Conservation (phyloP, 345 rosid genomes). For the Populus nigra region DNA sequence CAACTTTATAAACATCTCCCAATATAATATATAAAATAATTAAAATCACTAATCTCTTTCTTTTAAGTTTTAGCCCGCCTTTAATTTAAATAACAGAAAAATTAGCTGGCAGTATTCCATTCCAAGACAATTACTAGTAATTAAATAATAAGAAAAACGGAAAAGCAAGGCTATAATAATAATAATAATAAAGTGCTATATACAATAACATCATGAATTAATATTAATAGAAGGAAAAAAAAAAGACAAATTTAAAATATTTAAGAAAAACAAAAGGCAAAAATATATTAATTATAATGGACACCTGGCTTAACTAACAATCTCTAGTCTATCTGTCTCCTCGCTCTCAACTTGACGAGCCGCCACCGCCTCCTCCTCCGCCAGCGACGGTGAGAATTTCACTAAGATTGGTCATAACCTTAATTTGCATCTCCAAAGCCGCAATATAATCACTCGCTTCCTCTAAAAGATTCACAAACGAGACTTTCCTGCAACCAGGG, state of each 20-base stretch:
- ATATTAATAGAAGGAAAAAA: not conserved
- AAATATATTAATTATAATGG: constrained; percentile 5
- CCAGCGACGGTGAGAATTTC: constrained; percentile 35
- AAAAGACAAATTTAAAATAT: constrained; percentile 12
- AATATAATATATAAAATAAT: not conserved
- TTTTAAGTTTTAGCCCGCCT: not conserved
- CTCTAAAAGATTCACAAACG: constrained; percentile 57
- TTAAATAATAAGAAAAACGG: not conserved
- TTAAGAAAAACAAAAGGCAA: not conserved
- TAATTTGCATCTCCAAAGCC: constrained; percentile 92
- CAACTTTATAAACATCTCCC: not conserved
- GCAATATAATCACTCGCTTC: constrained; percentile 85
- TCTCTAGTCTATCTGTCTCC: not conserved
- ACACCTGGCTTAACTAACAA: constrained; percentile 26
- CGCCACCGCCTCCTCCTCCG: not conserved
- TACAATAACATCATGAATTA: constrained; percentile 40
- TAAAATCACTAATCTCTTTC: not conserved
- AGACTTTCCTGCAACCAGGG: constrained; percentile 80
- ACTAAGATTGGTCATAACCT: constrained; percentile 68
- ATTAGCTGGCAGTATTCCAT: not conserved
- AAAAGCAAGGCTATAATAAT: not conserved
- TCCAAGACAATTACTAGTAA: not conserved
- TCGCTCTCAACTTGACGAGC: not conserved
- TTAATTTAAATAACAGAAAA: not conserved
- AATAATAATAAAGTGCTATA: constrained; percentile 18